Evolutionary conservation across 1,284 basidiomycete genomes (phyloP).

Genomic region (Trametes versicolor): DNA sequence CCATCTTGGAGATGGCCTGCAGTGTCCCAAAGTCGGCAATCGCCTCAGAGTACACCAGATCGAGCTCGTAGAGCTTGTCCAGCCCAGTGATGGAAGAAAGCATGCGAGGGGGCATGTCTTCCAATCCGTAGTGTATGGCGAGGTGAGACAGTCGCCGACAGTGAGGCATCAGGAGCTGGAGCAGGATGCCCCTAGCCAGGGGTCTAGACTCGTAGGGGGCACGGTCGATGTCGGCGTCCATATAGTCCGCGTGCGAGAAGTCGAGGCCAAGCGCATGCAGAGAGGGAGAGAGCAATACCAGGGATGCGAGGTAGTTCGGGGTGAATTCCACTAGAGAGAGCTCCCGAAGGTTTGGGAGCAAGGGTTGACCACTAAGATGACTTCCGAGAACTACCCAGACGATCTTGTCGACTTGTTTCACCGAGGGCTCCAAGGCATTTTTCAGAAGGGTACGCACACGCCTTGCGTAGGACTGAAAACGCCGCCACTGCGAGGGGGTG

Average conservation of each 20-base stretch:
- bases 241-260: background rate
- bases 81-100: background rate
- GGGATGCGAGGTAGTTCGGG: background rate
- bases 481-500: background rate
- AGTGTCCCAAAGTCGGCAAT: background rate
- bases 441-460: background rate
- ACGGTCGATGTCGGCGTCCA: background rate
- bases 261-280: background rate
- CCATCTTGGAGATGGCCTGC: background rate
- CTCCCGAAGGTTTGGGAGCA: background rate
- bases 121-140: background rate
- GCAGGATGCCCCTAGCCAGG: background rate
- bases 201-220: background rate
- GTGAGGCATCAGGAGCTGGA: background rate
- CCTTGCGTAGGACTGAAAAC: background rate
- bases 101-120: background rate
- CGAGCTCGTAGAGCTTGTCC: background rate
- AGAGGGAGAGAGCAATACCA: background rate
- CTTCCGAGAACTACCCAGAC: background rate
- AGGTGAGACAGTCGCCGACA: background rate
- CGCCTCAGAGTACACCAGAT: background rate
- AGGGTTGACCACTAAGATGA: background rate
- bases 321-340: background rate
- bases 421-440: background rate
- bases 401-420: background rate